Conservation (phyloP, 306 rosid species). For the Castanea sativa region DNA sequence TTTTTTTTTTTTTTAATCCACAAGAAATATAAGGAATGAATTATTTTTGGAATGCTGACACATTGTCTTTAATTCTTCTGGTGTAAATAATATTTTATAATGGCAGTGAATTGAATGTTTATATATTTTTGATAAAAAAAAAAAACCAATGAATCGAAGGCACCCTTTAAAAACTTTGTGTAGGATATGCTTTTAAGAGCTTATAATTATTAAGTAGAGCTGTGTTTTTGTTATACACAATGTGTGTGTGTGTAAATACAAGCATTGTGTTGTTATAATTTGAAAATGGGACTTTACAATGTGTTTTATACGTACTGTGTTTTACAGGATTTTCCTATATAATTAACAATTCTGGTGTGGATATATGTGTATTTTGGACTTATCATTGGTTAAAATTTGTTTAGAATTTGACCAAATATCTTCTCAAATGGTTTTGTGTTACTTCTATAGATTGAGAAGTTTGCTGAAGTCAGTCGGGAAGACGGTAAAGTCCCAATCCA, state of each 20-base stretch:
- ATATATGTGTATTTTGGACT: neutral
- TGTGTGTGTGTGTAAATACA: too few relatives aligned
- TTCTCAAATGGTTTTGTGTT: neutral
- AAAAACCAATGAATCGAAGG: neutral
- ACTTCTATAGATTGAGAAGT: slow-evolving; percentile 43
- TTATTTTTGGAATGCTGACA: too few relatives aligned
- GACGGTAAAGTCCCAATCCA: slow-evolving; percentile 37
- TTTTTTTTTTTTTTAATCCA: too few relatives aligned
- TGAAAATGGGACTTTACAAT: too few relatives aligned
- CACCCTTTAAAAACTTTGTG: neutral
- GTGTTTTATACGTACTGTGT: too few relatives aligned
- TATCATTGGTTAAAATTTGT: neutral
- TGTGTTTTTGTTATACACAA: too few relatives aligned
- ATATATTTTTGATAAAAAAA: neutral
- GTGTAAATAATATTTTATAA: too few relatives aligned
- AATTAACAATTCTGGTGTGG: too few relatives aligned
- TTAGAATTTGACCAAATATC: neutral
- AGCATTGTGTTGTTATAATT: too few relatives aligned
- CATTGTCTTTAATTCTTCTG: neutral
- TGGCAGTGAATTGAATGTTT: neutral
- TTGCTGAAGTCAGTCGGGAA: slow-evolving; percentile 40
- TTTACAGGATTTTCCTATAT: too few relatives aligned
- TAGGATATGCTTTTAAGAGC: neutral
- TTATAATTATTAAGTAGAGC: too few relatives aligned
- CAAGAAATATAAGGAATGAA: too few relatives aligned